Evolutionary conservation across 345 rosid genomes (phyloP), one percentile per base, ranked within the genome.

Genomic region (Hibiscus syriacus): DNA sequence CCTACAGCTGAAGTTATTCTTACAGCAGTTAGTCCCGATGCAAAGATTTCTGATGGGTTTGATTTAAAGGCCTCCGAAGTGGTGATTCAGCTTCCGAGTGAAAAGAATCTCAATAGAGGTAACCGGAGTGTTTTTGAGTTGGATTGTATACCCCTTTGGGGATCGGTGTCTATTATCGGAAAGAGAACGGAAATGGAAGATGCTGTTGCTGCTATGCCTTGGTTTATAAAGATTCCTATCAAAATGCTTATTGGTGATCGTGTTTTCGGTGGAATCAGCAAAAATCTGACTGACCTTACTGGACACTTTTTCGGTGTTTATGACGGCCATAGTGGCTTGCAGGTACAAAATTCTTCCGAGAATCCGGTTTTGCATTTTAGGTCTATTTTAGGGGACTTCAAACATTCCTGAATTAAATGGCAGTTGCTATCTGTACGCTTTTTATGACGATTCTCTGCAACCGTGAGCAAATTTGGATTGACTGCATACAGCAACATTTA

Each of bases 251-350:
- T 83, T 59, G 90, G 86, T 4, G 83, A 86, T 60, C 80, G 58
- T 50, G 67, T 77, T n/a, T 65, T 76, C 60, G 91, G 85, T 74
- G 92, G 85, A 69, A 79, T 81, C 75, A 81, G 76, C 78, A 88
- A 81, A 68, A 78, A 76, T 77, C 81, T 88, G 72, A 75, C 87
- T 22, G 80, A 84, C 71, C 88, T 90, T 60, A 84, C 84, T 58
- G 76, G 87, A 69, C 98, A 93, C 74, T 89, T 93, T 79, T 93
- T 88, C 23, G 96, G 96, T 45, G 98, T 89, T 26, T 93, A 90
- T 64, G 98, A 93, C 78, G 98, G 97, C 64, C 98, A 93, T 63
- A 97, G 98, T 50, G 98, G 98, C 39, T 78, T 90, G 19, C 97
- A 89, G 97, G 98, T 93, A 77, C 39, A 43, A 68, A 48, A 67